Evolutionary conservation across 2,329 filamentous ascomycete species (phyloP).

Genomic region (Waltergamsia citrina): DNA sequence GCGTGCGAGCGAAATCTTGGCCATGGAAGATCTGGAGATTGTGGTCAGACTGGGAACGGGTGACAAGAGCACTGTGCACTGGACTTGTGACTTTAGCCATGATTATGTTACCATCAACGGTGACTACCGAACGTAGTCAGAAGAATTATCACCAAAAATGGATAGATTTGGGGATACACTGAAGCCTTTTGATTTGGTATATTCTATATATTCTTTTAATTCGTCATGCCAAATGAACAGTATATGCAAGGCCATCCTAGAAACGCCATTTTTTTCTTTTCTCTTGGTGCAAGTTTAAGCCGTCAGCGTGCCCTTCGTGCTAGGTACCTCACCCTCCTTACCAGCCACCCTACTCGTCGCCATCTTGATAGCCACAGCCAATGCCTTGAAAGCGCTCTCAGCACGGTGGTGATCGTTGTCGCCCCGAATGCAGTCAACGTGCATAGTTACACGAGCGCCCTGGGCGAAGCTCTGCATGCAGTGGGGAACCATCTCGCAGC

Average conservation of each 20-base stretch:
- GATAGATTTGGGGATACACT: too few relatives aligned
- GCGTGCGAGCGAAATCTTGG: conserved; percentile 67
- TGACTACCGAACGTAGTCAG: conserved; percentile 51
- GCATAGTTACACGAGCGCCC: conserved; percentile 81
- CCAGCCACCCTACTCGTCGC: conserved; percentile 69
- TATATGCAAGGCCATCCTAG: neutral
- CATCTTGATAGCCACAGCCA: conserved; percentile 75
- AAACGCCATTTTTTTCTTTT: neutral
- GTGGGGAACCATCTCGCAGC: conserved; percentile 95
- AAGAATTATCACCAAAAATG: neutral
- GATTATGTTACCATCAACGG: conserved; percentile 67
- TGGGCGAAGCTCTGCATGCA: conserved; percentile 91
- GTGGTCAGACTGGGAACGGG: conserved; percentile 63
- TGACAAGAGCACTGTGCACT: conserved; percentile 61
- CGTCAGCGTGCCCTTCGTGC: conserved; percentile 86
- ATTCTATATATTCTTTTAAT: neutral
- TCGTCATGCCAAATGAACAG: neutral
- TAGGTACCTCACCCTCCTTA: conserved; percentile 85
- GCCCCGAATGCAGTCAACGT: conserved; percentile 86
- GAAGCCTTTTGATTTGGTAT: neutral
- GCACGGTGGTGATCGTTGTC: conserved; percentile 94
- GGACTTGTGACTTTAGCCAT: conserved; percentile 82
- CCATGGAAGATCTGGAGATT: conserved; percentile 72
- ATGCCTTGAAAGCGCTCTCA: conserved; percentile 93
- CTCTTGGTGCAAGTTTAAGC: conserved; percentile 26